Base-by-base conservation (phyloP, 805 yeast genomes). In the Groenewaldozyma tartarivorans region DNA sequence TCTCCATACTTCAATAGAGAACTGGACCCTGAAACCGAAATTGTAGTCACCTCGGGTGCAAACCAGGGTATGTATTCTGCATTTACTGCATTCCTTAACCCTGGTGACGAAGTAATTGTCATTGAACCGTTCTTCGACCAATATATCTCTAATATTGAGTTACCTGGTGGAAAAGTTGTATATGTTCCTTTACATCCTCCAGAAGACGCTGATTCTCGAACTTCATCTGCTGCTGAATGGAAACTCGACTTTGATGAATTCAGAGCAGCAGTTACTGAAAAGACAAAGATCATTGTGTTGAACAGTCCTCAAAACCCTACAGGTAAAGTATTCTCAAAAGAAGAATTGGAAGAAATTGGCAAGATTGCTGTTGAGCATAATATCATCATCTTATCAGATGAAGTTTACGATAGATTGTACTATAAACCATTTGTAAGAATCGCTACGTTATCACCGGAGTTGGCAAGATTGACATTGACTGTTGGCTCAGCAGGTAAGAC, bases 401-500 rank as follows among this genome's bases (percentile, higher is more conserved):
- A 92, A 63, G 98, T 92, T 20, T 92, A 92, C 59, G 97, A 92
- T 54, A 80, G 92, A 54, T 73, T 92, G 51, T 85, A 75, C 65
- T 92, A 80, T 60, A 67, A 71, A 2, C 65, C 71, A 4, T 87
- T 90, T 62, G 79, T 90, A 4, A 74, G 97, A 56, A 81, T 92
- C 36, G 94, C 96, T 1, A 76, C 85, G 2, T 64, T 90, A 41
- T 68, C 79, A 4, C 88, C 90, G 4, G 95, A 87, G 53, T 72
- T 87, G 45, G 79, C 74, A 20, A 75, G 75, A 43, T 68, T 87
- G 54, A 85, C 96, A 0, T 64, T 92, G 42, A 80, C 96, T 2
- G 94, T 92, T 18, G 97, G 97, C 1, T 85, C 96, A 21, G 98
- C 96, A 4, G 98, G 98, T 48, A 92, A 92, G 62, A 78, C 95